Evolutionary conservation across 192 early-diverging fungal species (phyloP).

Genomic region (Coemansia sp.): DNA sequence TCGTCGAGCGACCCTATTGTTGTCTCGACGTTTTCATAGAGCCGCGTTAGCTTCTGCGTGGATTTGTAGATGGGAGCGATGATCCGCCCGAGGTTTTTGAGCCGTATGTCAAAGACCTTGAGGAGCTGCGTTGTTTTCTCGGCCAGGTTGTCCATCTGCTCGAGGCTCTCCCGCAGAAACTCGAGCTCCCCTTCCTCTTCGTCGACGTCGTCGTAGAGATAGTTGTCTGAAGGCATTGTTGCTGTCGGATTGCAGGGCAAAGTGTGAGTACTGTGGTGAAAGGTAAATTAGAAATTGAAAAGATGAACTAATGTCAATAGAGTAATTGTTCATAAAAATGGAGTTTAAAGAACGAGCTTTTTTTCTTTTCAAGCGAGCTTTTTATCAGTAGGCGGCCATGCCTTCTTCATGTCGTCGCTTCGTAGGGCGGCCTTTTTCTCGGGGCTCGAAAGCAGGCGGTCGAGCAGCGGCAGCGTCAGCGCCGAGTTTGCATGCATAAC

Average conservation of each 20-base stretch:
- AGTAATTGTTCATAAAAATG: neutral
- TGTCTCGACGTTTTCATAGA: conserved; percentile 48
- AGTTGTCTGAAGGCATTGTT: conserved; percentile 37
- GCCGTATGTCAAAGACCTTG: conserved; percentile 54
- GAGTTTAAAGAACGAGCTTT: neutral
- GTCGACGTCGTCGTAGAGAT: conserved; percentile 47
- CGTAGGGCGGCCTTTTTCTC: conserved; percentile 27
- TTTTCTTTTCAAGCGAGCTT: neutral
- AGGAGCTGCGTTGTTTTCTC: conserved; percentile 51
- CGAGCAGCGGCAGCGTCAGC: conserved; percentile 36
- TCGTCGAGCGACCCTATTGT: conserved; percentile 52
- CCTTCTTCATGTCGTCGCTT: conserved; percentile 28
- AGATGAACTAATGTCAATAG: neutral
- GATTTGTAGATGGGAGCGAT: conserved; percentile 56
- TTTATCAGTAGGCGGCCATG: conserved; percentile 27
- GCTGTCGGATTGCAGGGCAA: neutral
- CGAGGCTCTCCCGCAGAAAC: conserved; percentile 55
- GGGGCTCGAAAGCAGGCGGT: conserved; percentile 32
- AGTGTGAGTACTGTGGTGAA: neutral
- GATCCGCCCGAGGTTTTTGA: conserved; percentile 49
- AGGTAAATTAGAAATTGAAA: neutral
- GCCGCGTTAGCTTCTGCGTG: conserved; percentile 50
- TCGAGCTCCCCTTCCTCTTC: conserved; percentile 55
- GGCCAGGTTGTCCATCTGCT: conserved; percentile 57
- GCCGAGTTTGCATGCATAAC: conserved; percentile 39